Evolutionary conservation across 106 monocot species (phyloP).

Genomic region (Platanthera zijinensis): DNA sequence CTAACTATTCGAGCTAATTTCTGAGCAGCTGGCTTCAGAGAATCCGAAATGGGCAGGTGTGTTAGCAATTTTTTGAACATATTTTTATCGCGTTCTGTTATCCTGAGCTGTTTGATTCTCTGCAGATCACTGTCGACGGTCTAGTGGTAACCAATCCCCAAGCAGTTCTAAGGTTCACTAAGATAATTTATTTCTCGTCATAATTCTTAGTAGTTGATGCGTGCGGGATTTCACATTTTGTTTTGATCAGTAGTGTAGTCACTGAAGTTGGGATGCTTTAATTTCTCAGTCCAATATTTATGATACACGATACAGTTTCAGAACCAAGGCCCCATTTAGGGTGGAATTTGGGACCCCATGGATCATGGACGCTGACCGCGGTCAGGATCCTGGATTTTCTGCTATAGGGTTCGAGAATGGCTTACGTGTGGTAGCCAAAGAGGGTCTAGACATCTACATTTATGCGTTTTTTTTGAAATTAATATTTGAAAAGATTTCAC

Average conservation of each 20-base stretch:
- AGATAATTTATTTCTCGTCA: not conserved
- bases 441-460: not conserved
- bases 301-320: not conserved
- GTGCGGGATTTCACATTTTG: too few relatives aligned
- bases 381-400: too few relatives aligned
- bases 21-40: conserved; percentile 61
- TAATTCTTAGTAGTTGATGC: not conserved
- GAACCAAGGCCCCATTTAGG: not conserved
- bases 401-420: too few relatives aligned
- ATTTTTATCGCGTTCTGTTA: not conserved
- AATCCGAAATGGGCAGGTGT: conserved; percentile 64
- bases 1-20: not conserved
- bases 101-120: not conserved
- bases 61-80: not conserved
- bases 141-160: conserved; percentile 45
- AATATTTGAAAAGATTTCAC: not conserved
- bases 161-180: conserved; percentile 29
- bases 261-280: not conserved
- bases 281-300: not conserved
- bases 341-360: too few relatives aligned
- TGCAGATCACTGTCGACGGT: conserved; percentile 59
- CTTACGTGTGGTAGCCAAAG: too few relatives aligned
- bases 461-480: not conserved
- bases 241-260: not conserved
- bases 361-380: too few relatives aligned